A percentile compares a stretch with the other conserved stretches of the same genome.
These are phyloP conservation scores for Mucor mucedo DNA, from an alignment of 371 early-diverging fungal species.

Conservation along the genomic window DNA sequence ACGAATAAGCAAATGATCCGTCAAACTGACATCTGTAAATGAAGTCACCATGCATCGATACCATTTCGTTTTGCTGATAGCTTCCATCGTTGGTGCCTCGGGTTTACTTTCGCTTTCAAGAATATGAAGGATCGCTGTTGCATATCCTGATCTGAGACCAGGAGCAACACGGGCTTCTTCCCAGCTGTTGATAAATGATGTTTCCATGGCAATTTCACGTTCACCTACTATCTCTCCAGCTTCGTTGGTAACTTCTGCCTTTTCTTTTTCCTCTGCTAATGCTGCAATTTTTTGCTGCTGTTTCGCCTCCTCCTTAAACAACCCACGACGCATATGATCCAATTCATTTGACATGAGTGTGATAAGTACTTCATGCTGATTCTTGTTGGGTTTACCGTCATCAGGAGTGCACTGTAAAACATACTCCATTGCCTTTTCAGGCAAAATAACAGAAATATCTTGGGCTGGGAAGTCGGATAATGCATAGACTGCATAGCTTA, in stretches of 20 bases:
- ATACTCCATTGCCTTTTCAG: constrained; percentile 52
- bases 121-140: constrained; percentile 49
- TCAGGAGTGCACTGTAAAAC: constrained; percentile 31
- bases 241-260: constrained; percentile 3
- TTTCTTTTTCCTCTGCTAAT: neutral
- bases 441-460: constrained; percentile 49
- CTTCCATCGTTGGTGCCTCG: constrained; percentile 18
- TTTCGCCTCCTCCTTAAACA: constrained; percentile 54
- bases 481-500: constrained; percentile 44
- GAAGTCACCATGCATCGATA: constrained; percentile 58
- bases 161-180: constrained; percentile 57
- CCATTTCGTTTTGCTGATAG: constrained; percentile 46
- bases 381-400: constrained; percentile 30
- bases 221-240: constrained; percentile 24
- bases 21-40: constrained; percentile 56
- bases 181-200: constrained; percentile 40
- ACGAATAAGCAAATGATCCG: constrained; percentile 61
- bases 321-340: constrained; percentile 61
- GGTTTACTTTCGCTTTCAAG: constrained; percentile 6
- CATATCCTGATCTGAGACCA: constrained; percentile 60
- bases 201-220: constrained; percentile 31
- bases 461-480: constrained; percentile 49
- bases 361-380: constrained; percentile 40
- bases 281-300: constrained; percentile 5
- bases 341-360: constrained; percentile 60